A percentile compares a stretch with the other conserved stretches of the same genome.
Evolutionary conservation across 306 rosid species (phyloP).

Genomic region (Hylodesmum podocarpum): DNA sequence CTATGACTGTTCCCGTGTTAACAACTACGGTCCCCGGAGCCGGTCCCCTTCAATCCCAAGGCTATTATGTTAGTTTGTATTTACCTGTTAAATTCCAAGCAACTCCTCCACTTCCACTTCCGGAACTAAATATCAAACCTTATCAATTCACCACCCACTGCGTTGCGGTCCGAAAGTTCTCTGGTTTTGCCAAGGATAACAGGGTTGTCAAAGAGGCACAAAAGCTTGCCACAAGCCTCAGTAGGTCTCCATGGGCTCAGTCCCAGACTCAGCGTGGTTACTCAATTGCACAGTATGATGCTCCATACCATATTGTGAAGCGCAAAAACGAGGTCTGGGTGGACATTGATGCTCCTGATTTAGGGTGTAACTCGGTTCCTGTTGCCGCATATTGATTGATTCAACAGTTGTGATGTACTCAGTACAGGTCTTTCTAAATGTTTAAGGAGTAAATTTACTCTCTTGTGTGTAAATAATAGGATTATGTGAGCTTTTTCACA

Average conservation of each 20-base stretch:
- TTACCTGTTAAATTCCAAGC: conserved; percentile 69
- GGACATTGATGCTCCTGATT: conserved; percentile 47
- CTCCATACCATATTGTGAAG: conserved; percentile 51
- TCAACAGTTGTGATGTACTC: no score
- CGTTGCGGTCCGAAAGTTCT: conserved; percentile 68
- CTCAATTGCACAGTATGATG: conserved; percentile 72
- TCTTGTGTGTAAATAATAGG: neutral
- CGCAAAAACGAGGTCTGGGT: conserved; percentile 85
- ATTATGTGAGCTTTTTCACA: neutral
- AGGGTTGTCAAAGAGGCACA: conserved; percentile 68
- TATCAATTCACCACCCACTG: conserved; percentile 46
- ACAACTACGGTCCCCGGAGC: conserved; percentile 66
- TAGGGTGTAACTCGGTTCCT: conserved; percentile 35
- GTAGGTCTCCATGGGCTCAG: conserved; percentile 63
- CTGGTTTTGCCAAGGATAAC: conserved; percentile 65
- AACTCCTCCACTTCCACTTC: conserved; percentile 69
- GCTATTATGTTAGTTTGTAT: conserved; percentile 58
- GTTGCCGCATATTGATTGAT: conserved; percentile 45
- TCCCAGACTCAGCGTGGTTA: conserved; percentile 47
- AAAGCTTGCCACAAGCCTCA: conserved; percentile 64
- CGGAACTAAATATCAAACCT: conserved; percentile 57
- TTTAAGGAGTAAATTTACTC: neutral
- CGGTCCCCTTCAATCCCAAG: conserved; percentile 68
- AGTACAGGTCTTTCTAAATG: neutral
- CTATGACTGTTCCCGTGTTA: conserved; percentile 68